Evolutionary conservation across 257 asterid species (phyloP).

Genomic region (Nicotiana otophora): DNA sequence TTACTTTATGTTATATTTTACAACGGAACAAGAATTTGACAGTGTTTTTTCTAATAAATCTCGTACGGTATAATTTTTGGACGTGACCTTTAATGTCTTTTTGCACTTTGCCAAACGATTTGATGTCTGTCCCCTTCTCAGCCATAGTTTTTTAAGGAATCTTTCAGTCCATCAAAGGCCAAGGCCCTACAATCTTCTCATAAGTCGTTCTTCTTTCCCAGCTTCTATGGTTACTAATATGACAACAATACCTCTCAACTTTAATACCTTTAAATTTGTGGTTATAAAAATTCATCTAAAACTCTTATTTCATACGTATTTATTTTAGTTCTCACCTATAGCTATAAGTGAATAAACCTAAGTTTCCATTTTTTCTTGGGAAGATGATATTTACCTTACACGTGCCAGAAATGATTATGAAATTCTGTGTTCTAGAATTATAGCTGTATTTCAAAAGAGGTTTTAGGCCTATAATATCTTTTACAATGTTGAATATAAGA

Average conservation of each 20-base stretch:
- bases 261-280: neutral
- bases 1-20: no score
- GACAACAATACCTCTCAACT: neutral
- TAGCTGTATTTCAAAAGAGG: no score
- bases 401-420: no score
- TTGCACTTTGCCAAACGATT: neutral
- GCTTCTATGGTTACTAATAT: neutral
- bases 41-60: no score
- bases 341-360: no score
- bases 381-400: no score
- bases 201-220: neutral
- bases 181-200: neutral
- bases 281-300: neutral
- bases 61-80: no score
- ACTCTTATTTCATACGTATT: neutral
- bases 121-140: slow-evolving; percentile 8
- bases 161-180: neutral
- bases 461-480: no score
- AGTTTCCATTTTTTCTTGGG: no score
- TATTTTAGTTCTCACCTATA: neutral
- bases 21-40: no score
- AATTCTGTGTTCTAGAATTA: no score
- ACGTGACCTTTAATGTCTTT: neutral
- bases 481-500: no score
- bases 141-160: neutral